These are phyloP conservation scores for Apiotrichum laibachii DNA, from an alignment of 1,284 basidiomycete genomes.

Conservation along the genomic window DNA sequence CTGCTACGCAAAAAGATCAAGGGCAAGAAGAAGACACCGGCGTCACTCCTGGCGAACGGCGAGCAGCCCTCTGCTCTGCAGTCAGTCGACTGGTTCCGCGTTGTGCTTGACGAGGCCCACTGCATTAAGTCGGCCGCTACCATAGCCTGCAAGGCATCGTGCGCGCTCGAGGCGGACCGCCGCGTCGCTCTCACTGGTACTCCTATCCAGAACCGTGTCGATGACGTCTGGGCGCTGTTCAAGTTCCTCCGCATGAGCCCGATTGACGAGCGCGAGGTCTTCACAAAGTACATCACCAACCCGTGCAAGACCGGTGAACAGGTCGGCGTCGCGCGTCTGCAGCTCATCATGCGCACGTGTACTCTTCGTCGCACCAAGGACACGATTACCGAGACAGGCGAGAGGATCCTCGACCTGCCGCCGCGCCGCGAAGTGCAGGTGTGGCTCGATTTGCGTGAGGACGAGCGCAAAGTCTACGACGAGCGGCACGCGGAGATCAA, in stretches of 20 bases:
- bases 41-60: constrained; percentile 46
- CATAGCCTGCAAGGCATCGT: constrained; percentile 89
- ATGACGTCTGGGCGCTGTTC: constrained; percentile 94
- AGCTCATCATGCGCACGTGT: constrained; percentile 95
- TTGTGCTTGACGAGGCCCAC: constrained; percentile 97
- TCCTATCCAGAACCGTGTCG: constrained; percentile 97
- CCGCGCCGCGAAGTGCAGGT: constrained; percentile 81
- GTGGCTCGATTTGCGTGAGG: constrained; percentile 75
- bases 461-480: constrained; percentile 84
- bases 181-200: constrained; percentile 94
- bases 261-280: constrained; percentile 86
- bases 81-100: constrained; percentile 93
- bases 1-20: constrained; percentile 55
- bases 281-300: constrained; percentile 88
- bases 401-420: constrained; percentile 80
- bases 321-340: constrained; percentile 88
- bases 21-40: constrained; percentile 28
- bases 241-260: constrained; percentile 91
- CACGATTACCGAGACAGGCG: constrained; percentile 73
- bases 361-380: constrained; percentile 96
- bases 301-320: constrained; percentile 89
- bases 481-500: constrained; percentile 61
- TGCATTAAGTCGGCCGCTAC: constrained; percentile 95
- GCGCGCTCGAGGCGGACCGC: constrained; percentile 89
- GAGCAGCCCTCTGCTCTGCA: constrained; percentile 85